Conservation (phyloP, 2,329 filamentous ascomycete genomes). For the Dichotomopilus funicola region DNA sequence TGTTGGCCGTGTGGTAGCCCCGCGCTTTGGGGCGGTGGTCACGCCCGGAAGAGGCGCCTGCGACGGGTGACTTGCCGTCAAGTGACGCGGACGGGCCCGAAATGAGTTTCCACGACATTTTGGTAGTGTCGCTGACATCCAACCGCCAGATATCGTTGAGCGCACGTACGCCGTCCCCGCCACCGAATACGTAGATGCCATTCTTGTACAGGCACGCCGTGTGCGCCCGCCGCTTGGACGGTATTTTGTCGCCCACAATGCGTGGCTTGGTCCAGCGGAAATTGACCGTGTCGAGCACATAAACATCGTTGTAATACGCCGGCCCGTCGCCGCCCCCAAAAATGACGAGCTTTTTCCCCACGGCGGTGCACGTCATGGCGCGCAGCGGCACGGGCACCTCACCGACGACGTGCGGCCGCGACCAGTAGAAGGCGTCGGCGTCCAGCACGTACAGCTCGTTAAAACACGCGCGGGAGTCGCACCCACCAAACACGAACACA, state of each 20-base stretch:
- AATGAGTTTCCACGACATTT: slow-evolving; percentile 63
- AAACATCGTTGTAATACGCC: slow-evolving; percentile 66
- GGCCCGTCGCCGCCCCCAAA: slow-evolving; percentile 66
- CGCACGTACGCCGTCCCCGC: slow-evolving; percentile 62
- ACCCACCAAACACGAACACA: slow-evolving; percentile 63
- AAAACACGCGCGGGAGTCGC: slow-evolving; percentile 60
- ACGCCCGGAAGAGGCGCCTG: background rate
- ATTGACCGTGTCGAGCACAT: slow-evolving; percentile 64
- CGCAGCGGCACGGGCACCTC: slow-evolving; percentile 59
- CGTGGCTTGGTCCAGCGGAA: slow-evolving; percentile 60
- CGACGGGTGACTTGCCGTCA: slow-evolving; percentile 9
- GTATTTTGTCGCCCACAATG: slow-evolving; percentile 51
- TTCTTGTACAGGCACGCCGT: slow-evolving; percentile 67
- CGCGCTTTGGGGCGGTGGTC: slow-evolving; percentile 51
- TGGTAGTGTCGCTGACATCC: slow-evolving; percentile 58
- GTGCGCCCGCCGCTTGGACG: slow-evolving; percentile 58
- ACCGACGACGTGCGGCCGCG: slow-evolving; percentile 55
- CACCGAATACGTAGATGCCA: slow-evolving; percentile 66
- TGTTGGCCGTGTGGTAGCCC: slow-evolving; percentile 67
- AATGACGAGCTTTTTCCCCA: slow-evolving; percentile 63
- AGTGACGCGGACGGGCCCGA: slow-evolving; percentile 35
- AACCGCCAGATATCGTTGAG: slow-evolving; percentile 68
- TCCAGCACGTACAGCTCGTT: slow-evolving; percentile 64
- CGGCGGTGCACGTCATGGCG: slow-evolving; percentile 66
- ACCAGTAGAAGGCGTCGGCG: slow-evolving; percentile 65